A percentile compares a stretch with the other conserved stretches of the same genome.
Conservation (phyloP, 2,329 filamentous ascomycete species). For the Verticillium longisporum region DNA sequence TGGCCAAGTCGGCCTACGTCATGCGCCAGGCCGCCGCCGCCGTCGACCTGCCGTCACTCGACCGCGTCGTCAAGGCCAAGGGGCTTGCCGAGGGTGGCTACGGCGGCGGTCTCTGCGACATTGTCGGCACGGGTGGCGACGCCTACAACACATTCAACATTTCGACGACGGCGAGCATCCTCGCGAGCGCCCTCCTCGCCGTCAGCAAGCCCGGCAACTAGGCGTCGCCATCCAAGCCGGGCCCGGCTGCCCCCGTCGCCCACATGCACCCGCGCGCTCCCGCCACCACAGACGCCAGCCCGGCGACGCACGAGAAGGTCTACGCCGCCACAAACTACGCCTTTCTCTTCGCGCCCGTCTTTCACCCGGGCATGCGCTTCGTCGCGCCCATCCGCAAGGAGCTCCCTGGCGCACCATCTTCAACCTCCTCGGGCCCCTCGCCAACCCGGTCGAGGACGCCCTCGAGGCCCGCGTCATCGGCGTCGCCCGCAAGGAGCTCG, state of each 20-base stretch:
- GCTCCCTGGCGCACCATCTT: slow-evolving; percentile 96
- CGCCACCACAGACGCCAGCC: slow-evolving; percentile 66
- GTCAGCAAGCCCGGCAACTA: slow-evolving; percentile 95
- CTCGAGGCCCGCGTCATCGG: slow-evolving; percentile 92
- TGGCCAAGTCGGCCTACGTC: slow-evolving; percentile 73
- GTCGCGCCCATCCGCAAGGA: slow-evolving; percentile 80
- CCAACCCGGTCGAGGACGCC: slow-evolving; percentile 77
- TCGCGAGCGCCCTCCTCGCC: slow-evolving; percentile 78
- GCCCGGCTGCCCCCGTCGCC: slow-evolving; percentile 85
- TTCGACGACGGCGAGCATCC: slow-evolving; percentile 87
- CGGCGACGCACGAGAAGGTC: slow-evolving; percentile 62
- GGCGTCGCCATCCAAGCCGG: slow-evolving; percentile 90
- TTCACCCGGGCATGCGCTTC: slow-evolving; percentile 91
- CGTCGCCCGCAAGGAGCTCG: slow-evolving; percentile 80
- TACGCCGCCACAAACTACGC: slow-evolving; percentile 83
- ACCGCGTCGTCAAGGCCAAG: slow-evolving; percentile 51
- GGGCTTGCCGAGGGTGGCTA: slow-evolving; percentile 67
- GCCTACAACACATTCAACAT: slow-evolving; percentile 98
- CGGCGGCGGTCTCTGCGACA: slow-evolving; percentile 81
- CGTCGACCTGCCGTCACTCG: slow-evolving; percentile 60
- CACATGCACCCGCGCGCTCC: slow-evolving; percentile 67
- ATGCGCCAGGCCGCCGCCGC: slow-evolving; percentile 77
- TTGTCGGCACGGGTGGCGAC: slow-evolving; percentile 95
- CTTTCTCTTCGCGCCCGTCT: slow-evolving; percentile 92
- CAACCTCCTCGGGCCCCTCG: slow-evolving; percentile 88